Conservation (phyloP, 129 eudicot genomes). For the Arctium lappa region DNA sequence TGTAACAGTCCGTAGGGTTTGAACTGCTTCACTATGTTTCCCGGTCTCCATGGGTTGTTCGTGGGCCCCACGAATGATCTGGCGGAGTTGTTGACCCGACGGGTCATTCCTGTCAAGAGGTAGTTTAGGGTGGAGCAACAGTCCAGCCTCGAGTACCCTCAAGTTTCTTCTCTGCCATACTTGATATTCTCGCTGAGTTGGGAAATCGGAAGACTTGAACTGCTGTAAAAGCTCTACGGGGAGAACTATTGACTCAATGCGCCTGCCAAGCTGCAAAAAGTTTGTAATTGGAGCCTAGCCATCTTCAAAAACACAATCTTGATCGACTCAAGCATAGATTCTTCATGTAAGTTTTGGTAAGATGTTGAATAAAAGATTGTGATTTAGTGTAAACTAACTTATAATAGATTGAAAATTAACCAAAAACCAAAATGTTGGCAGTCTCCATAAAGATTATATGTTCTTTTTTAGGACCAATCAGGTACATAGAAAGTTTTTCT, state of each 20-base stretch:
- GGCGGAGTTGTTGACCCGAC: slow-evolving; percentile 49
- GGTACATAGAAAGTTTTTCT: too few relatives aligned
- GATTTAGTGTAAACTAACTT: background rate
- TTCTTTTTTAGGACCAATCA: too few relatives aligned
- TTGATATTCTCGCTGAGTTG: slow-evolving; percentile 55
- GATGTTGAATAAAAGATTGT: background rate
- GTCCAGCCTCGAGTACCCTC: slow-evolving; percentile 79
- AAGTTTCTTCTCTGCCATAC: slow-evolving; percentile 72
- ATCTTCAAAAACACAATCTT: slow-evolving; percentile 7
- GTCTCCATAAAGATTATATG: background rate
- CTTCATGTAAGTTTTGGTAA: background rate
- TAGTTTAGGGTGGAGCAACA: slow-evolving; percentile 62
- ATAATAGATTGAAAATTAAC: background rate
- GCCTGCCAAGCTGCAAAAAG: slow-evolving; percentile 70
- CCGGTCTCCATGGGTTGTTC: slow-evolving; percentile 63
- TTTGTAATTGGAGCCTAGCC: background rate
- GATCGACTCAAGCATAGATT: background rate
- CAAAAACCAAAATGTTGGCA: background rate
- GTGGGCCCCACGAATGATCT: slow-evolving; percentile 48
- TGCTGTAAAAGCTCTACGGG: slow-evolving; percentile 78
- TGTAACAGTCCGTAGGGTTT: slow-evolving; percentile 41
- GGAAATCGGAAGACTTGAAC: slow-evolving; percentile 62
- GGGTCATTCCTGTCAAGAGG: slow-evolving; percentile 53
- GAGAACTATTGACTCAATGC: slow-evolving; percentile 66
- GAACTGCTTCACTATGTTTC: slow-evolving; percentile 62